Percentiles rank a stretch among this genome's conserved stretches.
Evolutionary conservation across 495 filamentous ascomycete species (phyloP).

Genomic region (Penicillium robsamsonii): DNA sequence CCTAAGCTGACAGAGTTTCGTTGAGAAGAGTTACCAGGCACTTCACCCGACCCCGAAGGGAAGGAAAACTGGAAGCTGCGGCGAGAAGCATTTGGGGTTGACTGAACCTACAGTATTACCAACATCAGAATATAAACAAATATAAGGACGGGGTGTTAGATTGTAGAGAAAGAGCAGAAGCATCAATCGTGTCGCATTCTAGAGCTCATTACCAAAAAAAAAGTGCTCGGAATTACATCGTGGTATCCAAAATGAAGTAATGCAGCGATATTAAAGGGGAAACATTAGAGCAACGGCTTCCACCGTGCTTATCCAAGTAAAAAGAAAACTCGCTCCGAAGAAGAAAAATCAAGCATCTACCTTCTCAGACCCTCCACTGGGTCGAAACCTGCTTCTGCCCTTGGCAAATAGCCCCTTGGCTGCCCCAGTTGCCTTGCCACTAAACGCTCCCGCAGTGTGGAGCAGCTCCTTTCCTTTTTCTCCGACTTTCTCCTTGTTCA

Average conservation of each 20-base stretch:
- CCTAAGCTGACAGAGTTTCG: slow-evolving; percentile 27
- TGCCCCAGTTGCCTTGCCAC: slow-evolving; percentile 69
- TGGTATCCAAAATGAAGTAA: slow-evolving; percentile 40
- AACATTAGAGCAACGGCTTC: slow-evolving; percentile 19
- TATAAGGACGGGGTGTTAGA: slow-evolving; percentile 16
- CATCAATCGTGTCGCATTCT: slow-evolving; percentile 45
- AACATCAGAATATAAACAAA: slow-evolving; percentile 29
- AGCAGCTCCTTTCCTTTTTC: slow-evolving; percentile 81
- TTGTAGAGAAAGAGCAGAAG: slow-evolving; percentile 20
- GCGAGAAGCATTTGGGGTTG: slow-evolving; percentile 25
- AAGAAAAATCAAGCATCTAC: slow-evolving; percentile 65
- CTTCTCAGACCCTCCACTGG: slow-evolving; percentile 64
- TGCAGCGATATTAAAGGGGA: slow-evolving; percentile 28
- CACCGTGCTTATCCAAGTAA: slow-evolving; percentile 19
- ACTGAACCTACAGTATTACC: slow-evolving; percentile 46
- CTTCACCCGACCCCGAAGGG: slow-evolving; percentile 15
- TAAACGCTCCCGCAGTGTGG: slow-evolving; percentile 69
- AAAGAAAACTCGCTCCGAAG: slow-evolving; percentile 8
- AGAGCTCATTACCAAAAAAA: slow-evolving; percentile 32
- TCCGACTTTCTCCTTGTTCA: slow-evolving; percentile 52
- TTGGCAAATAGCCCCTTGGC: slow-evolving; percentile 86
- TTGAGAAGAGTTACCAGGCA: slow-evolving; percentile 17
- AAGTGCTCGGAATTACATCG: slow-evolving; percentile 37
- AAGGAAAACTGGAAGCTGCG: slow-evolving; percentile 24
- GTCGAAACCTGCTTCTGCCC: slow-evolving; percentile 75